Percentiles rank a stretch among this genome's conserved stretches.
phyloP scores from a whole-genome alignment of 139 green algal species.

The Chlamydomonas urium region DNA sequence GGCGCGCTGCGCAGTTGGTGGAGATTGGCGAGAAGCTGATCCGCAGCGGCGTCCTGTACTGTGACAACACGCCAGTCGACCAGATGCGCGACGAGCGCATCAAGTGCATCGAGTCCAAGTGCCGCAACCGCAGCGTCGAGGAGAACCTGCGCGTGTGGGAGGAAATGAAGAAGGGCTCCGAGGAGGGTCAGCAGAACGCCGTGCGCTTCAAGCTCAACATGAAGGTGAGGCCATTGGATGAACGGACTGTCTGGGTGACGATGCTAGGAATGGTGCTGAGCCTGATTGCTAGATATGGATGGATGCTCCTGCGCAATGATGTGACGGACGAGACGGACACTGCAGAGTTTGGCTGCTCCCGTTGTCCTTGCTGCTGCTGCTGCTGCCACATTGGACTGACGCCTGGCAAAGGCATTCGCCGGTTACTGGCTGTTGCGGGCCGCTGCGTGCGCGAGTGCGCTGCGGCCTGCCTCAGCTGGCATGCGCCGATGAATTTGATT shows the following conservation, averaged over 20 bases:
- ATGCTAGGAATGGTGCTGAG: too few species aligned
- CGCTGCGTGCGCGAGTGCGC: background rate
- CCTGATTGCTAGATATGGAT: too few species aligned
- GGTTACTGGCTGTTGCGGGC: background rate
- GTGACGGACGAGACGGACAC: too few species aligned
- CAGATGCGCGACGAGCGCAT: constrained; percentile 72
- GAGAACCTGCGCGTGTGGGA: constrained; percentile 82
- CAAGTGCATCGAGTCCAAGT: constrained; percentile 68
- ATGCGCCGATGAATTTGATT: constrained; percentile 3
- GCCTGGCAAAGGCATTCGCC: constrained; percentile 13
- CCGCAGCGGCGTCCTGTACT: constrained; percentile 85
- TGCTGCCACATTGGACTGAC: too few species aligned
- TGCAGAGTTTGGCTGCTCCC: too few species aligned
- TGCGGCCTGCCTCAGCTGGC: background rate
- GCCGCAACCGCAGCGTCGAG: constrained; percentile 65
- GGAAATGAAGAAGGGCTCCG: constrained; percentile 86
- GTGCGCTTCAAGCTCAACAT: constrained; percentile 96
- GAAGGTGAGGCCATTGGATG: too few species aligned
- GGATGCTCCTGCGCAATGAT: too few species aligned
- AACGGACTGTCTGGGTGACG: too few species aligned
- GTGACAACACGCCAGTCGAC: constrained; percentile 91
- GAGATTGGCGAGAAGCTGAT: constrained; percentile 84
- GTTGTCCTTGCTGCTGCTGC: too few species aligned
- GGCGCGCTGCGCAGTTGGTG: constrained; percentile 31
- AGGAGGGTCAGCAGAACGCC: constrained; percentile 69